These are phyloP conservation scores for Lentithecium fluviatile DNA, from an alignment of 495 filamentous ascomycete genomes.

Conservation along the genomic window DNA sequence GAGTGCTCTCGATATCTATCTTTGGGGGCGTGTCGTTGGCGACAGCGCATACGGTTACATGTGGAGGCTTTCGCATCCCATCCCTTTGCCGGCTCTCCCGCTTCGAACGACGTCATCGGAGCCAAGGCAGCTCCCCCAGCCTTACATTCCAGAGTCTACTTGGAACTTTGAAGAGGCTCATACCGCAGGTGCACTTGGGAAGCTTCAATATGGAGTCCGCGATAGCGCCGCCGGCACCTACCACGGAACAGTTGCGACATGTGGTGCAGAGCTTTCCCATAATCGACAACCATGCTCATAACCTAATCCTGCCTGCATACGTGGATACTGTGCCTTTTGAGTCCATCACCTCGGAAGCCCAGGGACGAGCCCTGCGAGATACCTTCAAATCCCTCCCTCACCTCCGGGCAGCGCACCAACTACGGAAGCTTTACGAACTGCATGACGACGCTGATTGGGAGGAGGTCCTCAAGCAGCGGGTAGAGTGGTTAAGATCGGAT, in stretches of 20 bases:
- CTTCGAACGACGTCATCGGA: neutral
- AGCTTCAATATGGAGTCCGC: slow-evolving; percentile 6
- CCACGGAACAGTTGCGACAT: slow-evolving; percentile 21
- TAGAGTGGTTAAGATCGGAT: slow-evolving; percentile 47
- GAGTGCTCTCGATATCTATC: neutral
- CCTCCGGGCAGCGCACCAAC: slow-evolving; percentile 66
- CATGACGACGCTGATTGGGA: slow-evolving; percentile 64
- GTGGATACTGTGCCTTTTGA: slow-evolving; percentile 42
- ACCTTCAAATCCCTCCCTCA: slow-evolving; percentile 63
- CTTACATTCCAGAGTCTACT: too few species aligned
- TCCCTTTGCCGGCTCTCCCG: neutral
- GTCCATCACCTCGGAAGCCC: slow-evolving; percentile 73
- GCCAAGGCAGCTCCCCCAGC: too few species aligned
- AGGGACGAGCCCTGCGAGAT: slow-evolving; percentile 62
- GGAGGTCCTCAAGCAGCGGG: slow-evolving; percentile 53
- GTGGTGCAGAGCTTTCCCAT: slow-evolving; percentile 57
- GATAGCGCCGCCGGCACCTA: slow-evolving; percentile 8
- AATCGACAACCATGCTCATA: slow-evolving; percentile 90
- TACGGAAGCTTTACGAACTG: slow-evolving; percentile 62
- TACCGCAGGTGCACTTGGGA: neutral
- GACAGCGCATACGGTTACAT: neutral
- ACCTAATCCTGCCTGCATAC: slow-evolving; percentile 59
- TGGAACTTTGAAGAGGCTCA: too few species aligned
- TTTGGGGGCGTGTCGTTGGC: neutral
- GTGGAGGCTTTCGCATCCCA: neutral